Evolutionary conservation across 2,329 filamentous ascomycete species (phyloP).

Genomic region (Phaeophleospora eucalypticola): DNA sequence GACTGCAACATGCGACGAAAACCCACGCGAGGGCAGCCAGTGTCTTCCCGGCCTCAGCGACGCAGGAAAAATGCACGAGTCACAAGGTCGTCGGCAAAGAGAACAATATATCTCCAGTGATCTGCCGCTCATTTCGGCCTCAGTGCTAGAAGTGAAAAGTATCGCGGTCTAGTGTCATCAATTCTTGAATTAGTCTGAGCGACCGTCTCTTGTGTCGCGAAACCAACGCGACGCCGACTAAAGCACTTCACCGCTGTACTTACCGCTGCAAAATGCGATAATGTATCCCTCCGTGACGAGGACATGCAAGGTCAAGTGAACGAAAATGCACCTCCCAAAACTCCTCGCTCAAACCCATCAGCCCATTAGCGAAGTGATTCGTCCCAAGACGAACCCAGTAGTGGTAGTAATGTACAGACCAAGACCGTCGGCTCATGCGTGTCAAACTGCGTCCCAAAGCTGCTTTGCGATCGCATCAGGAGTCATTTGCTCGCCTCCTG

Average conservation of each 20-base stretch:
- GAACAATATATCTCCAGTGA: neutral
- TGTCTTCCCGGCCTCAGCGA: no score
- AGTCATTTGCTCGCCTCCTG: conserved; percentile 12
- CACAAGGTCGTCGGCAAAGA: neutral
- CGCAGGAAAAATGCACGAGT: no score
- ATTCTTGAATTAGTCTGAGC: no score
- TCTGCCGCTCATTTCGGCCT: neutral
- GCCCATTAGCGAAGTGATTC: no score
- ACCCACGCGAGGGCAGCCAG: neutral
- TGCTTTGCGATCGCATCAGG: conserved; percentile 22
- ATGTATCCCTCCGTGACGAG: no score
- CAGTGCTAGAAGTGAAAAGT: neutral
- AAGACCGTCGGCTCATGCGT: neutral
- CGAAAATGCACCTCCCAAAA: conserved; percentile 2
- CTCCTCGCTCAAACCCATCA: conserved; percentile 10
- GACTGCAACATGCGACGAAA: neutral
- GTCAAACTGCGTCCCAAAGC: conserved; percentile 22
- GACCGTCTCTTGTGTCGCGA: conserved; percentile 1
- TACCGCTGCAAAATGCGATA: no score
- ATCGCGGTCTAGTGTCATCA: neutral
- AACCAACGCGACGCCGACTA: no score
- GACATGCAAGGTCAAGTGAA: neutral
- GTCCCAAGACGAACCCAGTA: no score
- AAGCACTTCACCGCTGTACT: no score
- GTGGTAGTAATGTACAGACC: no score